Evolutionary conservation across 208 protist species (phyloP), one percentile per base, ranked within the genome.

Genomic region (Sergeia podlipaevii): DNA sequence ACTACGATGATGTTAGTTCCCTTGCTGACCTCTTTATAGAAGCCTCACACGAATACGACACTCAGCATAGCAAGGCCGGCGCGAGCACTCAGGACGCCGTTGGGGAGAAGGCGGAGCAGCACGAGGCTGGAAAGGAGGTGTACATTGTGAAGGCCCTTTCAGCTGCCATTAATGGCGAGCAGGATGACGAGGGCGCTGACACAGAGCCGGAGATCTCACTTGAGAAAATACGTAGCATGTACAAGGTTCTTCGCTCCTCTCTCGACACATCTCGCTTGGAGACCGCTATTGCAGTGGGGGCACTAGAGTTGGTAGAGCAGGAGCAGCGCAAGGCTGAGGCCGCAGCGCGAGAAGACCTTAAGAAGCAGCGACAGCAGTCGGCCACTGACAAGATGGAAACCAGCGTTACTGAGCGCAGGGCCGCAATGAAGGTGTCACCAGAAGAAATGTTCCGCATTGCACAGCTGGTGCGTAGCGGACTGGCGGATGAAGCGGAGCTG

Each of bases 391-490:
- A 20, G 67, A 74, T 56, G 69, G 78, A 62, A 57, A 53, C 34
- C 59, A 76, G 51, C 59, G 65, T 18, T 41, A 64, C 33, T 59
- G 68, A 74, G 65, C 78, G 79, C 56, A 69, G 71, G 44, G 65
- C 70, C 23, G 72, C 70, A 36, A 86, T 95, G 84, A 81, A 85
- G 55, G 80, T 90, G 26, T 82, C 82, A 23, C 77, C 82, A 37
- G 84, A 95, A 65, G 84, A 95, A 53, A 78, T 88, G 65, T 91
- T 95, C 62, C 88, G 79, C 34, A 77, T 95, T 51, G 81, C 84
- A 15, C 85, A 92, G 71, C 67, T 86, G 48, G 84, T 91, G 27
- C 84, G 84, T 45, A 82, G 64, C 47, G 88, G 88, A 11, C 66
- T 92, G n/a, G 64, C 78, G 4, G 88, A 95, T 45, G 84, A 95